Conservation (phyloP, 73 alveolate species). For the Tetrahymena thermophila region DNA sequence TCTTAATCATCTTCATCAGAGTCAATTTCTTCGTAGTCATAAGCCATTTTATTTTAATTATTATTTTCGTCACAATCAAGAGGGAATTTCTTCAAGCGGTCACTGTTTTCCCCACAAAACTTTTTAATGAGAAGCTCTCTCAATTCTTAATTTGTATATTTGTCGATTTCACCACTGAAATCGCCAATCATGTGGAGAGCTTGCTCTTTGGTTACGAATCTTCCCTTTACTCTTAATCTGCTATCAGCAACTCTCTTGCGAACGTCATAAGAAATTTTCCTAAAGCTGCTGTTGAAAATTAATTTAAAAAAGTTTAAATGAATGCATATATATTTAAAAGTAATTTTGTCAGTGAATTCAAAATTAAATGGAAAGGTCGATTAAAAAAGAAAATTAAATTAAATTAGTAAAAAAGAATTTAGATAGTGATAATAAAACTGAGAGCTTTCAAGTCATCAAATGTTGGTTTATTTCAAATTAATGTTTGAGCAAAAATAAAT, state of each 20-base stretch:
- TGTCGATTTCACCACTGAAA: background rate
- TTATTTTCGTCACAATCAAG: background rate
- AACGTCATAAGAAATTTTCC: conserved; percentile 27
- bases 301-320: background rate
- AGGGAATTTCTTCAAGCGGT: background rate
- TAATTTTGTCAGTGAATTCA: background rate
- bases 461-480: background rate
- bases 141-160: background rate
- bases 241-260: conserved; percentile 39
- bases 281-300: background rate
- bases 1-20: background rate
- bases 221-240: conserved; percentile 33
- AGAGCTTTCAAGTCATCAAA: background rate
- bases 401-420: too few relatives aligned
- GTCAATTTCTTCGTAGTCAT: background rate
- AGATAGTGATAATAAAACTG: background rate
- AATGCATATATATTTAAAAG: background rate
- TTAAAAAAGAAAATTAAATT: too few relatives aligned
- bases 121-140: background rate
- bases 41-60: background rate
- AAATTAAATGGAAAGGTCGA: too few relatives aligned
- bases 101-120: background rate
- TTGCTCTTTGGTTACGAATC: conserved; percentile 19
- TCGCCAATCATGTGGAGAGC: background rate
- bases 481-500: background rate